Conservation (phyloP, 225 moss, liverwort and hornwort genomes). For the Bryoerythrophyllum caledonicum region DNA sequence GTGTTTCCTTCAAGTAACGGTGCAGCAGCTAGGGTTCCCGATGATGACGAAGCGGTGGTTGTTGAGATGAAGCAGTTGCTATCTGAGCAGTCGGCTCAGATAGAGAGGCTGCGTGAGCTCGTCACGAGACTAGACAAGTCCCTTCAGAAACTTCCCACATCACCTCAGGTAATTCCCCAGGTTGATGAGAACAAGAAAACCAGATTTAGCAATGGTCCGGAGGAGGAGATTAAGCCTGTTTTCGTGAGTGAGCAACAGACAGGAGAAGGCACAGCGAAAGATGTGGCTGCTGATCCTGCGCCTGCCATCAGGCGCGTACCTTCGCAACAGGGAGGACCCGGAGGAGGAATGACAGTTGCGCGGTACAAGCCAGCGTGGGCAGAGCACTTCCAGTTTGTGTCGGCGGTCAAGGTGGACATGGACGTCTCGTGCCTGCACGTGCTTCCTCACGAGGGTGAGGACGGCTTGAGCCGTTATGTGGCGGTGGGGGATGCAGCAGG, state of each 20-base stretch:
- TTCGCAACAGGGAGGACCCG: constrained; percentile 14
- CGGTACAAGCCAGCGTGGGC: constrained; percentile 92
- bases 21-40: background rate
- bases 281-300: constrained; percentile 11
- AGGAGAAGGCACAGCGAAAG: constrained; percentile 12
- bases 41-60: constrained; percentile 20
- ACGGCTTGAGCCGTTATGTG: constrained; percentile 80
- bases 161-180: constrained; percentile 19
- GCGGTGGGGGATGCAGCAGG: constrained; percentile 80
- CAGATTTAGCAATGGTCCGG: background rate
- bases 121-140: constrained; percentile 37
- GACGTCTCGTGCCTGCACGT: constrained; percentile 85
- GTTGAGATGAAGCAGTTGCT: constrained; percentile 37
- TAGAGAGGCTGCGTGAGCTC: constrained; percentile 42
- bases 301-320: constrained; percentile 15
- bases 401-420: constrained; percentile 85
- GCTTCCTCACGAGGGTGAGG: constrained; percentile 76
- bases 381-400: constrained; percentile 88
- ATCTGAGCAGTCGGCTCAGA: constrained; percentile 38
- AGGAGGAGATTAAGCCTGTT: background rate
- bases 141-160: constrained; percentile 24
- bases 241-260: background rate
- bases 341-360: constrained; percentile 71
- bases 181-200: too few relatives aligned
- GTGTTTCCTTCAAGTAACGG: constrained; percentile 21